phyloP scores from a whole-genome alignment of 805 yeast genomes.

The Kodamaea kaohsiungensis region DNA sequence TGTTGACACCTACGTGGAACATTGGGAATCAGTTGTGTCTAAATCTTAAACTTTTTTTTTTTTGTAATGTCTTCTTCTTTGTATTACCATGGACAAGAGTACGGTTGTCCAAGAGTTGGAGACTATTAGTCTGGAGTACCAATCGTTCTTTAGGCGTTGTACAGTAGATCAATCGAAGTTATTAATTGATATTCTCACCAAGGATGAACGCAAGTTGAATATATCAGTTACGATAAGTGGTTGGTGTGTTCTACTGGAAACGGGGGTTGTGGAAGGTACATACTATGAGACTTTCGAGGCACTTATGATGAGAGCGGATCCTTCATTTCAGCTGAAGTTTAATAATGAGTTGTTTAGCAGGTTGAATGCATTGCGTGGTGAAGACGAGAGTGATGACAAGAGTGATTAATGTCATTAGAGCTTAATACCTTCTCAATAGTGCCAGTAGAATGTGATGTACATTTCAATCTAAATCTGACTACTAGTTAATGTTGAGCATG shows the following conservation, averaged over 20 bases:
- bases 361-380: background rate
- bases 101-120: slow-evolving; percentile 19
- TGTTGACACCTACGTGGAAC: slow-evolving; percentile 40
- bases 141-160: slow-evolving; percentile 19
- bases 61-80: slow-evolving; percentile 1
- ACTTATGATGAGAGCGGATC: slow-evolving; percentile 27
- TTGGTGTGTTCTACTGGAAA: slow-evolving; percentile 21
- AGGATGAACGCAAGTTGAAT: slow-evolving; percentile 15
- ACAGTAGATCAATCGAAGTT: slow-evolving; percentile 10
- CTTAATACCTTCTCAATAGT: too few relatives aligned
- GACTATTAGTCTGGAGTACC: slow-evolving; percentile 23
- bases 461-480: too few relatives aligned
- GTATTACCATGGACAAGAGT: background rate
- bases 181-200: slow-evolving; percentile 15
- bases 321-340: slow-evolving; percentile 22
- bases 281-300: slow-evolving; percentile 32
- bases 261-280: background rate
- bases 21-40: slow-evolving; percentile 50
- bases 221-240: slow-evolving; percentile 30
- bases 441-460: too few relatives aligned
- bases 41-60: slow-evolving; percentile 25
- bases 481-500: too few relatives aligned
- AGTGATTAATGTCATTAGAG: too few relatives aligned
- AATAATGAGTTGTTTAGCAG: slow-evolving; percentile 15
- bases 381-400: background rate